A percentile compares a stretch with the other conserved stretches of the same genome.
Evolutionary conservation across 2,329 filamentous ascomycete species (phyloP).

Genomic region (Lachnellula arida): DNA sequence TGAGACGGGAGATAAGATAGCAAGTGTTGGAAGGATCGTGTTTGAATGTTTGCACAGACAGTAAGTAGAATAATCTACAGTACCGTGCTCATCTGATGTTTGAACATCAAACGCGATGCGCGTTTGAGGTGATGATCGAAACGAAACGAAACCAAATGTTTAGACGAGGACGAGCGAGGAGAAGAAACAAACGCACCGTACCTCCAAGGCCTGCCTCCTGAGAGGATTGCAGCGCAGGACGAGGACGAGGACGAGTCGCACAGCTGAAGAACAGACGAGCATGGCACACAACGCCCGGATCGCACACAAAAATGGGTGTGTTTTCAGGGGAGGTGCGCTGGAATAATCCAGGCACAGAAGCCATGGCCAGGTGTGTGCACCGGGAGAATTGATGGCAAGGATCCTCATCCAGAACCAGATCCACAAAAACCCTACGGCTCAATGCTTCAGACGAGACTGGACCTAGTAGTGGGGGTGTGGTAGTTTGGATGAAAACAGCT

Average conservation of each 20-base stretch:
- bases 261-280: not conserved
- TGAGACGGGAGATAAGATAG: too few species aligned
- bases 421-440: too few species aligned
- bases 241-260: too few species aligned
- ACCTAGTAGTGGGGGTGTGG: too few species aligned
- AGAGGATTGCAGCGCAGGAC: not conserved
- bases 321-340: not conserved
- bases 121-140: not conserved
- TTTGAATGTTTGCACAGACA: not conserved
- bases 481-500: too few species aligned
- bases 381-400: not conserved
- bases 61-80: not conserved
- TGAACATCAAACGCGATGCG: not conserved
- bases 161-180: not conserved
- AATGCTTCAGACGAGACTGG: not conserved
- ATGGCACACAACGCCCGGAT: not conserved
- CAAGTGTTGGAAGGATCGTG: not conserved
- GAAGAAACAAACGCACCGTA: not conserved
- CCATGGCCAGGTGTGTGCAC: not conserved
- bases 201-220: not conserved
- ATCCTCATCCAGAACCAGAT: not conserved
- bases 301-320: too few species aligned
- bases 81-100: not conserved
- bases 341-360: not conserved
- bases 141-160: constrained; percentile 6